These are phyloP conservation scores for Acer yangbiense DNA, from an alignment of 345 rosid species.

Conservation along the genomic window DNA sequence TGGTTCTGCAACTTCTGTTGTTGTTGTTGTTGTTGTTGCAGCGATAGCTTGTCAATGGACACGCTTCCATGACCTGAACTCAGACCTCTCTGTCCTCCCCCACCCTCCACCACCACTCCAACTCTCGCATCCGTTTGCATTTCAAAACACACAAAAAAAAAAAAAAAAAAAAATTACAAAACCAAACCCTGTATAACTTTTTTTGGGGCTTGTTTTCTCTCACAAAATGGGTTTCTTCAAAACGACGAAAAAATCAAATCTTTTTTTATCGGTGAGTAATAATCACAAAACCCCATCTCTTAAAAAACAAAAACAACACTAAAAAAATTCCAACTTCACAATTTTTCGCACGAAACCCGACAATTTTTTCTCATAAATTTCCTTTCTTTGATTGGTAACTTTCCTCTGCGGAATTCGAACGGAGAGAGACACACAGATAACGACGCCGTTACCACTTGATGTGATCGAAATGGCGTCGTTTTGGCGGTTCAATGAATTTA, in stretches of 20 bases:
- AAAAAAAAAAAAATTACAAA: neutral
- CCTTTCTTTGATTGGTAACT: neutral
- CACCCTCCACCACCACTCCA: conserved; percentile 62
- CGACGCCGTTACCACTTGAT: neutral
- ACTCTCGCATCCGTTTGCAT: conserved; percentile 91
- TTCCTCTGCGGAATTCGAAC: conserved; percentile 1
- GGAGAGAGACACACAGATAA: neutral
- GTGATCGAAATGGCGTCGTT: neutral
- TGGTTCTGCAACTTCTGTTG: conserved; percentile 36
- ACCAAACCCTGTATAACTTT: neutral
- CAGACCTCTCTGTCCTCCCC: conserved; percentile 45
- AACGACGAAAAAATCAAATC: conserved; percentile 10
- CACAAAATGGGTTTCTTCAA: neutral
- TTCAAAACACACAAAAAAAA: conserved; percentile 17
- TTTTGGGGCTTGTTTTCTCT: neutral
- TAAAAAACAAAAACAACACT: no score
- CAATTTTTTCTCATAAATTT: neutral
- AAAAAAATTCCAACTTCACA: neutral
- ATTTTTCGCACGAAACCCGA: conserved; percentile 5
- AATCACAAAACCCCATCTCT: no score
- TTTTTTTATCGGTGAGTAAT: no score
- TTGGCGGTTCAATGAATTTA: neutral
- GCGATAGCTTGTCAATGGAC: conserved; percentile 38
- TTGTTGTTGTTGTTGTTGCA: conserved; percentile 10
- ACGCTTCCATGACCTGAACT: conserved; percentile 60